These are phyloP conservation scores for sorghum (Sorghum bicolor) DNA, from an alignment of 176 grass and related monocot species.

Conservation along the genomic window Sorghum_bicolor_NCBIv3 NC_012870.2:669001-669500, in stretches of 20 bases:
- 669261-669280: constrained; percentile 17
- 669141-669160: neutral
- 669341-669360: constrained; percentile 2
- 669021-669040: too few relatives aligned
- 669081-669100: neutral
- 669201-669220: constrained; percentile 6
- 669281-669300: neutral
- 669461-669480: constrained; percentile 1
- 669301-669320: neutral
- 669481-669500: constrained; percentile 34
- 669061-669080: constrained; percentile 43
- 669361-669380: neutral
- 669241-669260: neutral
- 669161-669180: constrained; percentile 5
- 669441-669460: neutral
- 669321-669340: neutral
- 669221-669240: neutral
- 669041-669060: constrained; percentile 12
- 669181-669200: constrained; percentile 37
- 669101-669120: constrained; percentile 29
- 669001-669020: too few relatives aligned
- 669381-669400: neutral
- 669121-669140: constrained; percentile 13
- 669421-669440: neutral
- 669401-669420: neutral